phyloP scores from a whole-genome alignment of 2,329 filamentous ascomycete genomes.

The Penicillium palitans region DNA sequence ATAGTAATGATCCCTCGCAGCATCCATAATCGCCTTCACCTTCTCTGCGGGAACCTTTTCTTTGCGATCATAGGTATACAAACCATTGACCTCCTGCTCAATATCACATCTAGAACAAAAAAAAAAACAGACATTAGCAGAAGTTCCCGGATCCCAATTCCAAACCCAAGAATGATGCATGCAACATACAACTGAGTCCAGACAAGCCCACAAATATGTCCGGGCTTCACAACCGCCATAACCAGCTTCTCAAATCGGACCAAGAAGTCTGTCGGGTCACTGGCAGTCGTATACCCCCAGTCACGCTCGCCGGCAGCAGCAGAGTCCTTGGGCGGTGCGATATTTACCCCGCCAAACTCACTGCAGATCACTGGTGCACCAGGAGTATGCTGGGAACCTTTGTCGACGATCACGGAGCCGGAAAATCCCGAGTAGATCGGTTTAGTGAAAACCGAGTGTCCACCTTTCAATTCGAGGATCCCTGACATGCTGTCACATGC shows the following conservation, averaged over 20 bases:
- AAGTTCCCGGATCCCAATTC: background rate
- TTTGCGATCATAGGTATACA: constrained; percentile 63
- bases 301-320: constrained; percentile 49
- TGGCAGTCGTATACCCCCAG: constrained; percentile 70
- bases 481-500: constrained; percentile 54
- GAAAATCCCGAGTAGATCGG: constrained; percentile 41
- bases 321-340: constrained; percentile 50
- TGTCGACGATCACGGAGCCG: constrained; percentile 42
- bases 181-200: constrained; percentile 61
- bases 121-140: background rate
- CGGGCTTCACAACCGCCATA: constrained; percentile 57
- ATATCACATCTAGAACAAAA: constrained; percentile 49
- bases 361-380: constrained; percentile 65
- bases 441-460: constrained; percentile 56
- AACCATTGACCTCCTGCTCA: constrained; percentile 67
- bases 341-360: constrained; percentile 69
- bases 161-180: background rate
- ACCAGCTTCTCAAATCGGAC: constrained; percentile 60
- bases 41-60: constrained; percentile 60
- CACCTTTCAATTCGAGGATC: constrained; percentile 56
- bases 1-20: constrained; percentile 52
- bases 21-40: constrained; percentile 60
- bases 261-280: constrained; percentile 60
- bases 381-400: constrained; percentile 53
- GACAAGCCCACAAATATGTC: constrained; percentile 62